Evolutionary conservation across 2,329 filamentous ascomycete species (phyloP), one percentile per base, ranked within the genome.

Genomic region (Cytospora schulzeri): DNA sequence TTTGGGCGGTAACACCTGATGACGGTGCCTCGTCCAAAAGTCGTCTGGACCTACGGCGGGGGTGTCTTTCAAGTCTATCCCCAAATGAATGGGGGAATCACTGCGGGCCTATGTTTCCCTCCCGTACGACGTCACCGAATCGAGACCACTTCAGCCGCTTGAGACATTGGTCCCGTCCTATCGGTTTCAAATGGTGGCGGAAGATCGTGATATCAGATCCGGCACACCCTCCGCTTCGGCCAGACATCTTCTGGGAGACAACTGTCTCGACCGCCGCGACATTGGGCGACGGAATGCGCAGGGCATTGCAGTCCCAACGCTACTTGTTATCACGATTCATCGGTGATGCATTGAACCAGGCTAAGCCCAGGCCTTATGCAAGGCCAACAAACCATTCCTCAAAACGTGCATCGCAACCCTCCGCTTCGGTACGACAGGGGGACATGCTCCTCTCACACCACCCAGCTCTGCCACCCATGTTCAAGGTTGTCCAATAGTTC

Each of bases 281-380:
- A 61, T 61, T 26, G 26, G 35, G 51, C 51, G 35, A 31, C 31
- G 45, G 51, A 22, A 55, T 61, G 33, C 35, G 29, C 59, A 61
- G 51, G 35, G 48, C 33, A 45, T 55, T 48, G 58, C 58, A 60
- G 31, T 52, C 28, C 22, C 45, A 48, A 4, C 22, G n/a, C 45
- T 24, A 24, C n/a, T 24, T 24, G 24, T 14, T 24, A n/a, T 24
- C 55, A 31, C 50, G 55, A 57, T 60, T 48, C 62, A 59, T 59
- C 33, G 57, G 55, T 48, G 62, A 60, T 63, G 29, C 62, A 57
- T 53, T 56, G 62, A 57, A 57, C 62, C 56, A 58, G 62, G 24
- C 62, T 57, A 63, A 63, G 62, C 62, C 62, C 59, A 45, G 35
- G 35, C 51, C 45, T 54, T 48, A 60, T 63, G 56, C 55, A 60